phyloP scores from a whole-genome alignment of 1,139 yeast species.

The Hyphopichia fennica region DNA sequence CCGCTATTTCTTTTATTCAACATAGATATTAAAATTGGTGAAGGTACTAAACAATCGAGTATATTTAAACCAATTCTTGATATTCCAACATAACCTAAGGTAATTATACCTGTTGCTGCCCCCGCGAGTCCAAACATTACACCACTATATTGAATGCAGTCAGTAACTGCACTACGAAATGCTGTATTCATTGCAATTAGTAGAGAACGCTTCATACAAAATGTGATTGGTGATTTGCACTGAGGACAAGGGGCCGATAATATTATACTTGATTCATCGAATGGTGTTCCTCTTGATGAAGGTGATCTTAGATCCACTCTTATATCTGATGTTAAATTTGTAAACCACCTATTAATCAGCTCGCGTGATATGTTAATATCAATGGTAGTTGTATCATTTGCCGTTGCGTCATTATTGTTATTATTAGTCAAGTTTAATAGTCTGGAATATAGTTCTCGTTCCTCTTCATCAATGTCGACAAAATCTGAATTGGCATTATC shows the following conservation, averaged over 20 bases:
- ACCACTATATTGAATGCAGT: constrained; percentile 31
- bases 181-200: constrained; percentile 23
- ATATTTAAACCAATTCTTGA: constrained; percentile 43
- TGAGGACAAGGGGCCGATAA: constrained; percentile 44
- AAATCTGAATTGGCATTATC: neutral
- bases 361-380: constrained; percentile 19
- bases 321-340: constrained; percentile 9
- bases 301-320: neutral
- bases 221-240: constrained; percentile 39
- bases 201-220: constrained; percentile 32
- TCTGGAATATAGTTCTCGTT: neutral
- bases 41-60: constrained; percentile 40
- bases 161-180: constrained; percentile 19
- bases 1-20: constrained; percentile 17
- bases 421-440: neutral
- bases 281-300: neutral
- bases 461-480: neutral
- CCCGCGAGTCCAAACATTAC: constrained; percentile 39
- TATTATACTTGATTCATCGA: constrained; percentile 12
- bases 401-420: constrained; percentile 3
- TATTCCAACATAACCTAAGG: constrained; percentile 44
- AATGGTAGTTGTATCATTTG: constrained; percentile 12
- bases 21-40: constrained; percentile 30
- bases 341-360: constrained; percentile 19
- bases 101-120: constrained; percentile 42